Base-by-base conservation (phyloP, 75 land plant genomes). In the Sequoia sempervirens region DNA sequence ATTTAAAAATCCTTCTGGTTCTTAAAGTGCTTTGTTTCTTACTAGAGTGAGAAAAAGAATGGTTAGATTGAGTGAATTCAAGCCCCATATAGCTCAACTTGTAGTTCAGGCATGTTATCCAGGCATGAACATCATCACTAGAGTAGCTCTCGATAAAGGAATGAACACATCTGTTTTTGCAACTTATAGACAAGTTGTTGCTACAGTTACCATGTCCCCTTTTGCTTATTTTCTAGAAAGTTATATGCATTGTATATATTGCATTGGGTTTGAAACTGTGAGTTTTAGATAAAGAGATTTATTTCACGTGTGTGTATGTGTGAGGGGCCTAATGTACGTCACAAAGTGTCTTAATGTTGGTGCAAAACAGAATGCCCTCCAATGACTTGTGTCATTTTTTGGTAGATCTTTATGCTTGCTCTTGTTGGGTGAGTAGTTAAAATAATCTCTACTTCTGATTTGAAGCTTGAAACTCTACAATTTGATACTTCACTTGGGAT, bases 181-280 rank as follows among this genome's bases (percentile, higher is more conserved):
- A 28, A 17, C 17, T 5, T 80, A 80, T 56, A 80, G 81, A 58
- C 61, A 41, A 32, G 54, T 37, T 32, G 81, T 80, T 28, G 81
- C 81, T 28, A 40, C 81, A 46, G 1, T 80, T 30, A 17, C 47
- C 58, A 47, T 80, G 64, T 15, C 54, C 54, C 81, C 81, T 50
- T 45, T 80, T 45, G 81, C 81, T 80, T 80, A 47, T 47, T 80
- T 46, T 80, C 32, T 80, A n/a, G 81, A 80, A 50, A 80, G 81
- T 54, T 80, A 80, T 20, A 50, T 26, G 8, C 9, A 6, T n/a
- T 80, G n/a, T n/a, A 28, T 80, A 38, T 50, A 50, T 50, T 47
- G 13, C 1, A 12, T 37, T 30, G 37, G 1, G 11, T 12, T 30
- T 32, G 4, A 3, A 72, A 34, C 37, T 12, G 32, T 72, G 37